Evolutionary conservation across 306 rosid species (phyloP).

Genomic region (Hippophae gyantsensis): DNA sequence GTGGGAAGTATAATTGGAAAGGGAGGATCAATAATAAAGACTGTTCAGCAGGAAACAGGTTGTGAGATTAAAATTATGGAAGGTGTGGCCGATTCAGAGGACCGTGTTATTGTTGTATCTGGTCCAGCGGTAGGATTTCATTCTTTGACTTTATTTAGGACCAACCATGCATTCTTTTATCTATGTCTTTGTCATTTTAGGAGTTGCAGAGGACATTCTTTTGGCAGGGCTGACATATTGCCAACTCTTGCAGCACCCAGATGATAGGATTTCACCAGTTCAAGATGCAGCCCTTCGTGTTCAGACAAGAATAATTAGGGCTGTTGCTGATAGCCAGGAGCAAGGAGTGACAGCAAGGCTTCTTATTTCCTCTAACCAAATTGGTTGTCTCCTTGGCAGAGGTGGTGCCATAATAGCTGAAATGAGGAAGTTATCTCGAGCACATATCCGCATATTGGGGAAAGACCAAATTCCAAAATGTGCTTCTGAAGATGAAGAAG

Average conservation of each 20-base stretch:
- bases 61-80: slow-evolving; percentile 83
- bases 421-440: slow-evolving; percentile 87
- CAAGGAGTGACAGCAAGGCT: slow-evolving; percentile 61
- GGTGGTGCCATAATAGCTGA: slow-evolving; percentile 86
- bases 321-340: slow-evolving; percentile 59
- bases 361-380: slow-evolving; percentile 75
- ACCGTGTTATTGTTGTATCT: slow-evolving; percentile 59
- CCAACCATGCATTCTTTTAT: not conserved
- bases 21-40: slow-evolving; percentile 68
- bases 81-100: slow-evolving; percentile 47
- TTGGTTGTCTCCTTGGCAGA: slow-evolving; percentile 93
- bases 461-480: slow-evolving; percentile 84
- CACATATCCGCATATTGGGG: slow-evolving; percentile 76
- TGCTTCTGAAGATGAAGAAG: slow-evolving; percentile 83
- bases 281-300: slow-evolving; percentile 95
- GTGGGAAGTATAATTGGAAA: slow-evolving; percentile 84
- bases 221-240: slow-evolving; percentile 20
- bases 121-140: slow-evolving; percentile 73
- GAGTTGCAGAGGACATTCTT: slow-evolving; percentile 11
- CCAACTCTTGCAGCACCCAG: slow-evolving; percentile 72
- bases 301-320: slow-evolving; percentile 64
- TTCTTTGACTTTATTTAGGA: not conserved
- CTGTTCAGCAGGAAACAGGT: slow-evolving; percentile 71
- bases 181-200: slow-evolving; percentile 1
- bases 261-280: slow-evolving; percentile 80